Conservation (phyloP, 768 basidiomycete species). For the Kwoniella heveanensis region DNA sequence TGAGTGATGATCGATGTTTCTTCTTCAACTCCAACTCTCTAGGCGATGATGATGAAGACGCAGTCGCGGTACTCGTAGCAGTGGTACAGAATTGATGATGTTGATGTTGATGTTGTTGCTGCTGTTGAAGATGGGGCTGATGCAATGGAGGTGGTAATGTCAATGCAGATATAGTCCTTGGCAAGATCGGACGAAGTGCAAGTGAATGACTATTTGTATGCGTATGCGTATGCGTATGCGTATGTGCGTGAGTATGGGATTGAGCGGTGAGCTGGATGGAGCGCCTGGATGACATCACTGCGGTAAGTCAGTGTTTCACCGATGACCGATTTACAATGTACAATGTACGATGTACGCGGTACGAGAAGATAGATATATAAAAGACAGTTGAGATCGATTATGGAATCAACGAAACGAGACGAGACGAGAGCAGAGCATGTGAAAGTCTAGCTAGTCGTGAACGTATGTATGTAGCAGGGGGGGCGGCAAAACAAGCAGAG, state of each 20-base stretch:
- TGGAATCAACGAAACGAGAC: no score
- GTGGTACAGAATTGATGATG: neutral
- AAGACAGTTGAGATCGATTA: no score
- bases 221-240: neutral
- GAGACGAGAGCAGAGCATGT: no score
- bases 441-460: no score
- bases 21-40: neutral
- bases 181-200: neutral
- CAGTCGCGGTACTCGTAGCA: neutral
- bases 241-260: neutral
- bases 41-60: neutral
- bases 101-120: neutral
- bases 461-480: no score
- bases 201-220: neutral
- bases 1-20: neutral
- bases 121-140: neutral
- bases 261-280: slow-evolving; percentile 1
- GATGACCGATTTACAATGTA: neutral
- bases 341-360: neutral
- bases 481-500: no score
- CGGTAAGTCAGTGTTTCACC: neutral
- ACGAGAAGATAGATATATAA: neutral
- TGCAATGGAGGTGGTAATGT: neutral
- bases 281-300: neutral
- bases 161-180: slow-evolving; percentile 1